These are phyloP conservation scores for Fusarium mexicanum DNA, from an alignment of 2,329 filamentous ascomycete genomes.

Conservation along the genomic window DNA sequence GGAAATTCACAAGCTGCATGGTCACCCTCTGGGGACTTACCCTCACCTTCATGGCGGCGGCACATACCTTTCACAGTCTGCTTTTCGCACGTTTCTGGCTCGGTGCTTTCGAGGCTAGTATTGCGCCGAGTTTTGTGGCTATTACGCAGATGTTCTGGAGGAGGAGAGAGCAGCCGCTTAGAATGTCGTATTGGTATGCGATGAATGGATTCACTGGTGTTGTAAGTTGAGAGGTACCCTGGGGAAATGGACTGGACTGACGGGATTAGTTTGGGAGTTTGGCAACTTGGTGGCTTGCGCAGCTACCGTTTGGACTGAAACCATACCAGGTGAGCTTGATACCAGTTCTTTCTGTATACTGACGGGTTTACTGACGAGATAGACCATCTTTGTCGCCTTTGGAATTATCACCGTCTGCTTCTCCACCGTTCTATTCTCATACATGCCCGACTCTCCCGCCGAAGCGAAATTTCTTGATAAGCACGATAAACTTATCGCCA, in stretches of 20 bases:
- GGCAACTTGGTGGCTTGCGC: conserved; percentile 33
- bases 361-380: accelerated
- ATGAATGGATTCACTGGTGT: conserved; percentile 33
- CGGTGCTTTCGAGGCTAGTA: conserved; percentile 59
- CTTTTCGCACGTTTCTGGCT: conserved; percentile 57
- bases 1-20: conserved; percentile 62
- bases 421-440: conserved; percentile 58
- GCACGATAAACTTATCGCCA: conserved; percentile 65
- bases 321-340: conserved; percentile 9
- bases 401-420: conserved; percentile 57
- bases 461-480: conserved; percentile 65
- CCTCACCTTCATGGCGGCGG: conserved; percentile 61
- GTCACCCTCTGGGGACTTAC: conserved; percentile 64
- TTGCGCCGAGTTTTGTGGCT: conserved; percentile 46
- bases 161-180: conserved; percentile 46
- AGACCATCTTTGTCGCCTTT: conserved; percentile 48
- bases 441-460: conserved; percentile 73
- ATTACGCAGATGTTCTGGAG: conserved; percentile 51
- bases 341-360: accelerated
- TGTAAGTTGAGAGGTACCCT: background rate
- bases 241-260: accelerated
- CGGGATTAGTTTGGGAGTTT: conserved; percentile 22
- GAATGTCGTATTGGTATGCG: conserved; percentile 35
- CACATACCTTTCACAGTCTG: conserved; percentile 57
- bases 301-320: conserved; percentile 21